A percentile compares a stretch with the other conserved stretches of the same genome.
These are phyloP conservation scores for Colletotrichum magnum DNA, from an alignment of 2,329 filamentous ascomycete genomes.

Conservation along the genomic window DNA sequence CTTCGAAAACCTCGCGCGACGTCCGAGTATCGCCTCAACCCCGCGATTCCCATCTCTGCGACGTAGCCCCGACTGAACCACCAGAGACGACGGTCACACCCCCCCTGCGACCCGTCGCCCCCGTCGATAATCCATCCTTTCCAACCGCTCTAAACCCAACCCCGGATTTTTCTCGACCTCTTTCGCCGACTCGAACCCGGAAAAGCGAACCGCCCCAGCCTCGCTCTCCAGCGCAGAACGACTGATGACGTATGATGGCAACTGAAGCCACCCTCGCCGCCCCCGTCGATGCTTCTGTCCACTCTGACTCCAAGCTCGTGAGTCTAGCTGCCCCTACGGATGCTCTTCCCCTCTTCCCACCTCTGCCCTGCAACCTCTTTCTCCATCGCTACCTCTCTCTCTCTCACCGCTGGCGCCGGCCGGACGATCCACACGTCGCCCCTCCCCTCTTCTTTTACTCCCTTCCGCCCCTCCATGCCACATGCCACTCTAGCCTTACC, in stretches of 20 bases:
- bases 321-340: slow-evolving; percentile 45
- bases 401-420: slow-evolving; percentile 25
- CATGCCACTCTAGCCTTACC: slow-evolving; percentile 9
- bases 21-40: slow-evolving; percentile 44
- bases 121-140: slow-evolving; percentile 7
- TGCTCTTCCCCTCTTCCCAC: slow-evolving; percentile 15
- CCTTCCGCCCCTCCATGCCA: neutral
- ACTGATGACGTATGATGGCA: slow-evolving; percentile 74
- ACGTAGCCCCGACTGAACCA: slow-evolving; percentile 15
- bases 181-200: slow-evolving; percentile 42
- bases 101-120: slow-evolving; percentile 33
- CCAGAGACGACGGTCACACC: slow-evolving; percentile 36
- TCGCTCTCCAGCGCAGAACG: slow-evolving; percentile 45
- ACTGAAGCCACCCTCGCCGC: slow-evolving; percentile 70
- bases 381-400: too few species aligned
- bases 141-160: slow-evolving; percentile 22
- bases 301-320: slow-evolving; percentile 62
- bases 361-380: neutral
- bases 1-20: slow-evolving; percentile 5
- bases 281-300: slow-evolving; percentile 68
- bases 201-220: slow-evolving; percentile 45
- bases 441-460: slow-evolving; percentile 5
- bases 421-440: slow-evolving; percentile 15
- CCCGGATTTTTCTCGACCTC: slow-evolving; percentile 15
- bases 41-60: slow-evolving; percentile 42